Conservation (phyloP, 2,329 filamentous ascomycete genomes). For the Colletotrichum liriopes region DNA sequence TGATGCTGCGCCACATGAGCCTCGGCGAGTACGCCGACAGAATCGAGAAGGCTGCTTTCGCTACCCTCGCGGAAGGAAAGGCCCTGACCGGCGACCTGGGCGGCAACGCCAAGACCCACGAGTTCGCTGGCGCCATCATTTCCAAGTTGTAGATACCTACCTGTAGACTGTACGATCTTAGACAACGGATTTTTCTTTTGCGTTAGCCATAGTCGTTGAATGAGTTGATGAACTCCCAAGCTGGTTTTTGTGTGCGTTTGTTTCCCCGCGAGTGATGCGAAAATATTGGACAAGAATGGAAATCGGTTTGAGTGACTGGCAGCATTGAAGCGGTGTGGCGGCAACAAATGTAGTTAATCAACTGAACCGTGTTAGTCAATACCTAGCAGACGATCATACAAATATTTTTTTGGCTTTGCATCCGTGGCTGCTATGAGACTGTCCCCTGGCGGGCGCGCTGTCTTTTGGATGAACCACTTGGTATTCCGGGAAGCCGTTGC, state of each 20-base stretch:
- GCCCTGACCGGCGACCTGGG: constrained; percentile 95
- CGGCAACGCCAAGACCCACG: constrained; percentile 94
- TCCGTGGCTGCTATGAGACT: background rate
- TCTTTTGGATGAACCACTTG: no score
- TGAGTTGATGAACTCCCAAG: constrained; percentile 40
- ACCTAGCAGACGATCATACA: background rate
- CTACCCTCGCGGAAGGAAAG: constrained; percentile 96
- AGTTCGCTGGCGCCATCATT: constrained; percentile 96
- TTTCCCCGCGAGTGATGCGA: constrained; percentile 1
- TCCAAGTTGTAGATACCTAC: constrained; percentile 67
- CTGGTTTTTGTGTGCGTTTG: constrained; percentile 3
- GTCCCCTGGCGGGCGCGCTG: no score
- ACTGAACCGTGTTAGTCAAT: background rate
- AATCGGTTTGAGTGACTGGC: constrained; percentile 3
- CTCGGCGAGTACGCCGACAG: constrained; percentile 85
- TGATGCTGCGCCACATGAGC: constrained; percentile 99
- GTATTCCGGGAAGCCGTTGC: no score
- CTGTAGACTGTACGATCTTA: constrained; percentile 44
- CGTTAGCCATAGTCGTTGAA: constrained; percentile 43
- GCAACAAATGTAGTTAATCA: constrained; percentile 1
- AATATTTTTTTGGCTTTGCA: background rate
- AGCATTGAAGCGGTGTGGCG: constrained; percentile 3
- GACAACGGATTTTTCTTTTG: constrained; percentile 40
- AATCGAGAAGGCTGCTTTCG: constrained; percentile 96
- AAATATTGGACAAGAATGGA: background rate